Conservation (phyloP, 2,329 filamentous ascomycete species). For the Paecilomyces formosus region DNA sequence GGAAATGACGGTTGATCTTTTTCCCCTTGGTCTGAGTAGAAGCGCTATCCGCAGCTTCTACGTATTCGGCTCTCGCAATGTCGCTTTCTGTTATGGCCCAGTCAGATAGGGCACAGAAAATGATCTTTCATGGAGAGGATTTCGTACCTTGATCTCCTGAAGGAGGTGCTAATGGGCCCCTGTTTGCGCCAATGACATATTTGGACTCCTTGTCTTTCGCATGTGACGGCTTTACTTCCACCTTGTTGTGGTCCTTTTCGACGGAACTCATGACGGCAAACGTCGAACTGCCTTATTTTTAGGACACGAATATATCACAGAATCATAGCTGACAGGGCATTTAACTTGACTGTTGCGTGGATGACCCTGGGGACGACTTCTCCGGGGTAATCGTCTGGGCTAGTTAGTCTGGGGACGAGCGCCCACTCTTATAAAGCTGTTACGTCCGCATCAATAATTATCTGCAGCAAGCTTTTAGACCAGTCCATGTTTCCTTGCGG, state of each 20-base stretch:
- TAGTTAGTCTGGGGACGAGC: neutral
- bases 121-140: neutral
- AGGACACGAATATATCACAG: neutral
- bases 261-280: neutral
- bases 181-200: conserved; percentile 21
- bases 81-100: conserved; percentile 5
- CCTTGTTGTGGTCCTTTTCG: conserved; percentile 10
- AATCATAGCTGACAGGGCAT: neutral
- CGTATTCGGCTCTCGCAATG: conserved; percentile 15
- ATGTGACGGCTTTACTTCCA: conserved; percentile 18
- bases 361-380: neutral
- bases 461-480: neutral
- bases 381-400: neutral
- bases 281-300: neutral
- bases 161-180: conserved; percentile 17
- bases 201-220: conserved; percentile 19
- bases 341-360: neutral
- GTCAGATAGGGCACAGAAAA: neutral
- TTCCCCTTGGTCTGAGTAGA: conserved; percentile 11
- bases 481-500: neutral
- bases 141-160: no score
- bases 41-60: conserved; percentile 19
- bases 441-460: neutral
- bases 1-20: conserved; percentile 26
- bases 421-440: neutral